Conservation (phyloP, 192 early-diverging fungal species). For the Piromyces finnis region DNA sequence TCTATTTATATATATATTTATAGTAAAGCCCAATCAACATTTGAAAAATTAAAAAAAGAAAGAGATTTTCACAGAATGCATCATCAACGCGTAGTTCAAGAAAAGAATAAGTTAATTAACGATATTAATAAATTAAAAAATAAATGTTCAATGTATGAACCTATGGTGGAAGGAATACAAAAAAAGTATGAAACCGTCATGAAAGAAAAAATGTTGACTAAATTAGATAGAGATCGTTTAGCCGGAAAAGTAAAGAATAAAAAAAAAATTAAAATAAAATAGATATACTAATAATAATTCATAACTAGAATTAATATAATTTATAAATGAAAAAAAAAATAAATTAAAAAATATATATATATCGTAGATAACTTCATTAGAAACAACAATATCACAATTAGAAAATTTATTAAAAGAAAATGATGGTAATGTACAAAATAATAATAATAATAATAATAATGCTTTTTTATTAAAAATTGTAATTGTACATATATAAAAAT, state of each 20-base stretch:
- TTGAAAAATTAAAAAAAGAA: constrained; percentile 33
- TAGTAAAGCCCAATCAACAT: constrained; percentile 34
- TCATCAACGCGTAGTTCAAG: constrained; percentile 37
- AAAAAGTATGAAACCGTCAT: constrained; percentile 27
- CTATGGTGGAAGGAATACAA: constrained; percentile 17
- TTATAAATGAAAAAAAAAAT: no score
- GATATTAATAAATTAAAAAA: constrained; percentile 36
- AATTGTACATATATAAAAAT: no score
- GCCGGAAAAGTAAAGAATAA: constrained; percentile 8
- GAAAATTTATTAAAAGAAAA: background rate
- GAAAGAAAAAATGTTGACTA: constrained; percentile 39
- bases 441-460: no score
- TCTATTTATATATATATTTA: background rate
- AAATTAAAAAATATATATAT: no score
- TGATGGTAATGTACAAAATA: background rate
- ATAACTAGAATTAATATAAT: no score
- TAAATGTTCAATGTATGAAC: constrained; percentile 26
- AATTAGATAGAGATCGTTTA: constrained; percentile 28
- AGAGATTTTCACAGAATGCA: constrained; percentile 41
- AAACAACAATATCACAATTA: background rate
- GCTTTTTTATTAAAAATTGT: no score
- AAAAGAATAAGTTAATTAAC: constrained; percentile 20
- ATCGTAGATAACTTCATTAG: background rate
- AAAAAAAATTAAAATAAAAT: no score
- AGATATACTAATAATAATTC: no score